Conservation (phyloP, 2,329 filamentous ascomycete species). For the Ploettnerulaceae sp. region DNA sequence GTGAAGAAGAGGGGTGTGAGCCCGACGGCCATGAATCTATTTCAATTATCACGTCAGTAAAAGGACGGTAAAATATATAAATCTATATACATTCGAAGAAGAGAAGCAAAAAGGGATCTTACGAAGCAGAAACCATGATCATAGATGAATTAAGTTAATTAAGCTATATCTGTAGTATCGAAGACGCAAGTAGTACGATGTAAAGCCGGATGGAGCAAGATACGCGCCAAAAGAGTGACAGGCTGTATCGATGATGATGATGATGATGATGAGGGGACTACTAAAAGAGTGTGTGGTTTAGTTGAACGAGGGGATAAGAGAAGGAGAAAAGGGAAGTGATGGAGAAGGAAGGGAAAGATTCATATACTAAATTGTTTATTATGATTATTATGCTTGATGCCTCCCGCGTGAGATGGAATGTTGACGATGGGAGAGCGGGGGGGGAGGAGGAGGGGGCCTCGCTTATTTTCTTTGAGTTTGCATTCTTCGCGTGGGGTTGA, state of each 20-base stretch:
- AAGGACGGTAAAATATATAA: no score
- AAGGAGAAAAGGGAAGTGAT: no score
- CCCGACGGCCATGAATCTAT: not conserved
- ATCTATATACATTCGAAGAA: no score
- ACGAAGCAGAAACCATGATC: not conserved
- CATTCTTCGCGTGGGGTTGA: constrained; percentile 5
- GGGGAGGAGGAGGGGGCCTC: constrained; percentile 1
- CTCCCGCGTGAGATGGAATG: not conserved
- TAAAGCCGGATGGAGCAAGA: not conserved
- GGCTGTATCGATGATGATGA: not conserved
- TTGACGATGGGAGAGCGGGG: not conserved
- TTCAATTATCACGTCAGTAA: no score
- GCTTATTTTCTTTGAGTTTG: not conserved
- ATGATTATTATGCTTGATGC: not conserved
- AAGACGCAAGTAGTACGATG: not conserved
- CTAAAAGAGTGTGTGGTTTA: constrained; percentile 4
- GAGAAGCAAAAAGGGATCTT: no score
- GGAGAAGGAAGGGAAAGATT: not conserved
- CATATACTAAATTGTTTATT: constrained; percentile 3
- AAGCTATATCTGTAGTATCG: not conserved
- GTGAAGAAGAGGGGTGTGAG: not conserved
- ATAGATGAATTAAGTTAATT: not conserved
- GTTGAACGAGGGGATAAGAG: not conserved
- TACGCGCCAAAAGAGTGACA: not conserved
- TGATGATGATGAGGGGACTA: not conserved